phyloP scores from a whole-genome alignment of 305 asterid genomes.

The Plantago rigida region DNA sequence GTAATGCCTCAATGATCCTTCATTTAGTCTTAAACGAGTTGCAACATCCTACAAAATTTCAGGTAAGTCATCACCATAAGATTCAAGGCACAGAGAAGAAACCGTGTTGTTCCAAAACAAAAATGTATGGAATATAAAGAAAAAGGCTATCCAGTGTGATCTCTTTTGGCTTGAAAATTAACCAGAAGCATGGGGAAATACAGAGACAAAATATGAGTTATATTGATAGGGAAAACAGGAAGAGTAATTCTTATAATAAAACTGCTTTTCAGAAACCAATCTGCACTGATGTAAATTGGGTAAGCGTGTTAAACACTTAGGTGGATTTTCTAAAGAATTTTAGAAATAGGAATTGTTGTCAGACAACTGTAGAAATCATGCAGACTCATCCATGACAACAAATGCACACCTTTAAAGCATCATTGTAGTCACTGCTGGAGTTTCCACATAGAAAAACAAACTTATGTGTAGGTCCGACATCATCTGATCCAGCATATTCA shows the following conservation, averaged over 20 bases:
- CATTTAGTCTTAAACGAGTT: conserved; percentile 62
- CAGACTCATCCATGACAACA: conserved; percentile 11
- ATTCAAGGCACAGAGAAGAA: conserved; percentile 19
- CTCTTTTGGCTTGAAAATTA: conserved; percentile 23
- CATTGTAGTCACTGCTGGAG: conserved; percentile 61
- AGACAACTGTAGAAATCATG: conserved; percentile 2
- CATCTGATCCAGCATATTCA: conserved; percentile 53
- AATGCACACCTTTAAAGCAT: conserved; percentile 66
- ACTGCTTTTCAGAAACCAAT: no score
- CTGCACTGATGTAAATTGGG: no score
- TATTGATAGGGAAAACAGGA: no score
- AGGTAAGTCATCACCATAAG: conserved; percentile 20
- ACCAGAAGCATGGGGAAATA: conserved; percentile 1
- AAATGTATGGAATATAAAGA: neutral
- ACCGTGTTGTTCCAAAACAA: conserved; percentile 6
- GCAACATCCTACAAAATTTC: conserved; percentile 49
- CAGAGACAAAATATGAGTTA: neutral
- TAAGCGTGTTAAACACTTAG: no score
- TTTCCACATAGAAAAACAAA: conserved; percentile 75
- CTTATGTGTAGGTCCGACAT: conserved; percentile 43
- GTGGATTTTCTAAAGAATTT: no score
- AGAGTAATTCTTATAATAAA: no score
- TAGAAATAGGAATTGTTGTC: no score
- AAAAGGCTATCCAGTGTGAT: conserved; percentile 1
- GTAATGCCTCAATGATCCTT: conserved; percentile 67